phyloP scores from a whole-genome alignment of 2,329 filamentous ascomycete species.

The Hymenoscyphus albidus region DNA sequence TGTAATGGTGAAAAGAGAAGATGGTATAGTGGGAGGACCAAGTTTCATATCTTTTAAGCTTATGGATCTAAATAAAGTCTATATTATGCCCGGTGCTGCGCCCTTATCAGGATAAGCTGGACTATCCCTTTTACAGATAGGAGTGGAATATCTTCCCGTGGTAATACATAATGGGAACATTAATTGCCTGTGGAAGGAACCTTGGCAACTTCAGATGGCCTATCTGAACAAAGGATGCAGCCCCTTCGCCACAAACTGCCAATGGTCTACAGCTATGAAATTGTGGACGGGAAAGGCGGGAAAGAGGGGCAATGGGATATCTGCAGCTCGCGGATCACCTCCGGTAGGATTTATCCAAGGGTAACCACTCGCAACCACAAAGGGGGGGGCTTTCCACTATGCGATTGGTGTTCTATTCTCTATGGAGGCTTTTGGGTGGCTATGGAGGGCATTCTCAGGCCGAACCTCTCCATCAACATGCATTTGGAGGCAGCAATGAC shows the following conservation, averaged over 20 bases:
- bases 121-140: not conserved
- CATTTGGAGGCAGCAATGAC: too few species aligned
- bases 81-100: not conserved
- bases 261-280: not conserved
- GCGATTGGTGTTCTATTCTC: too few species aligned
- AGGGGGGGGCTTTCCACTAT: too few species aligned
- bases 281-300: not conserved
- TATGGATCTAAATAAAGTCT: not conserved
- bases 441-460: too few species aligned
- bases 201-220: not conserved
- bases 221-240: not conserved
- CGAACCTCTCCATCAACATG: too few species aligned
- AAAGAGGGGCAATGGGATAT: too few species aligned
- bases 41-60: not conserved
- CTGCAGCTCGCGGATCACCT: too few species aligned
- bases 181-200: not conserved
- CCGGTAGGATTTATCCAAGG: too few species aligned
- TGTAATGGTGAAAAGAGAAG: not conserved
- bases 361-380: too few species aligned
- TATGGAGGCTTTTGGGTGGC: too few species aligned
- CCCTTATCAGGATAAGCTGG: not conserved
- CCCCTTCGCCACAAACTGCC: not conserved
- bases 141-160: not conserved
- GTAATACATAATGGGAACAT: not conserved
- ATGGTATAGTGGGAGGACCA: not conserved